Conservation (phyloP, 768 basidiomycete genomes). For the Suillus americanus region DNA sequence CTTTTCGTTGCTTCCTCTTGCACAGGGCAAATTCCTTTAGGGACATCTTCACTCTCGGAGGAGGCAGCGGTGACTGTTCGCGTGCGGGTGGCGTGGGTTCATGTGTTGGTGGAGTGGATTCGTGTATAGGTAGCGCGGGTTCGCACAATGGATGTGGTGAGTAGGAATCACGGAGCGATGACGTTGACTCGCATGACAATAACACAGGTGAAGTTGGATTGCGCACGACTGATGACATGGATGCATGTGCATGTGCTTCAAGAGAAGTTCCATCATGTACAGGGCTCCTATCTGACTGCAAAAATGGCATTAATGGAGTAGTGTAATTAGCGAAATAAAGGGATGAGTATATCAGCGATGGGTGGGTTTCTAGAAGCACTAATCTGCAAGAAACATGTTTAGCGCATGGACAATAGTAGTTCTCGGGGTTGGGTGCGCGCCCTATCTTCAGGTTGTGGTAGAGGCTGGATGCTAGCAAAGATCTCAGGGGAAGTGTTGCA, state of each 20-base stretch:
- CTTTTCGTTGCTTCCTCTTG: too few relatives aligned
- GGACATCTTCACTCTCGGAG: too few relatives aligned
- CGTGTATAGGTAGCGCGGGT: background rate
- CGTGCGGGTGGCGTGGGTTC: slow-evolving; percentile 11
- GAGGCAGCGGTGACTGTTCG: slow-evolving; percentile 30
- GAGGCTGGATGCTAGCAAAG: background rate
- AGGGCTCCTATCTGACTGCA: background rate
- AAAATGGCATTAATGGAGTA: too few relatives aligned
- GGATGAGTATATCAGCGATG: background rate
- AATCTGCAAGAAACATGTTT: background rate
- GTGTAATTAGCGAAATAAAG: too few relatives aligned
- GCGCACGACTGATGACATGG: background rate
- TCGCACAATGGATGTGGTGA: background rate
- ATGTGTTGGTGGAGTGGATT: slow-evolving; percentile 7
- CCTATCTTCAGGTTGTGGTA: background rate
- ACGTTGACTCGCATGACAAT: background rate
- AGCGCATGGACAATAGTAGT: background rate
- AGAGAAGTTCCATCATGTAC: background rate
- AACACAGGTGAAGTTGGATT: background rate
- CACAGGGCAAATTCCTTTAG: too few relatives aligned
- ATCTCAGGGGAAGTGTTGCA: background rate
- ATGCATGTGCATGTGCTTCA: background rate
- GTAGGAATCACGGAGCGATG: background rate
- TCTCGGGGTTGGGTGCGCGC: background rate
- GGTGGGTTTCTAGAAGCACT: background rate